Percentiles rank a stretch among this genome's conserved stretches.
phyloP scores from a whole-genome alignment of 1,284 basidiomycete species.

The Cutaneotrichosporon sp. region DNA sequence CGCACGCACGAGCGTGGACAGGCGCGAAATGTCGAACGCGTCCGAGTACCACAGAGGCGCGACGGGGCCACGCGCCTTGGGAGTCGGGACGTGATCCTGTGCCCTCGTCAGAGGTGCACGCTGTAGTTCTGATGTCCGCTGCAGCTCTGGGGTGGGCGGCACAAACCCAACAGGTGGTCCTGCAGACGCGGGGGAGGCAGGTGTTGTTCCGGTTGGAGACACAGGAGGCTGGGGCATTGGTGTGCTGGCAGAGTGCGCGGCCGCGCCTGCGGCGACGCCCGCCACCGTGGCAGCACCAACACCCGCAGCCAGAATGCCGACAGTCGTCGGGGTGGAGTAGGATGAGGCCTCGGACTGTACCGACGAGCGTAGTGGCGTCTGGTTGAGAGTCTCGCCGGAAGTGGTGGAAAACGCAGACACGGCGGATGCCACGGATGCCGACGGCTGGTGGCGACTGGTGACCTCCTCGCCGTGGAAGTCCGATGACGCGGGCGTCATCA shows the following conservation, averaged over 20 bases:
- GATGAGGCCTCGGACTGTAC: conserved; percentile 1
- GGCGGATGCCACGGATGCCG: conserved; percentile 5
- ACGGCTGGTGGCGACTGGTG: not conserved
- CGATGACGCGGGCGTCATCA: not conserved
- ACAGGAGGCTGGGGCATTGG: not conserved
- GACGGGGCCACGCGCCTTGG: not conserved
- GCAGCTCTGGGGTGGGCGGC: not conserved
- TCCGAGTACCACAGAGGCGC: conserved; percentile 49
- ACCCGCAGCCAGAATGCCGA: not conserved
- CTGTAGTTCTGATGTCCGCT: not conserved
- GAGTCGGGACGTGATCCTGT: not conserved
- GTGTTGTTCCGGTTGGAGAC: conserved; percentile 8
- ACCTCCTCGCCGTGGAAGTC: conserved; percentile 3
- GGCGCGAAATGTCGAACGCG: conserved; percentile 48
- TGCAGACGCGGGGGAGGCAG: conserved; percentile 10
- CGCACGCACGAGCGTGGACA: conserved; percentile 41
- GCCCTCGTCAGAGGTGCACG: not conserved
- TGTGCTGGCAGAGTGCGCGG: not conserved
- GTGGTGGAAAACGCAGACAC: conserved; percentile 2
- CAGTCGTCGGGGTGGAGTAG: not conserved
- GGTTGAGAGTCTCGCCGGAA: not conserved
- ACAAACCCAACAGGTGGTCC: conserved; percentile 4
- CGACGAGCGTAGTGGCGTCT: conserved; percentile 5
- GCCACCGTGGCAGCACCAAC: not conserved
- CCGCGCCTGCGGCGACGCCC: not conserved